Conservation (phyloP, 1,284 basidiomycete species). For the Polyporus tsugae region DNA sequence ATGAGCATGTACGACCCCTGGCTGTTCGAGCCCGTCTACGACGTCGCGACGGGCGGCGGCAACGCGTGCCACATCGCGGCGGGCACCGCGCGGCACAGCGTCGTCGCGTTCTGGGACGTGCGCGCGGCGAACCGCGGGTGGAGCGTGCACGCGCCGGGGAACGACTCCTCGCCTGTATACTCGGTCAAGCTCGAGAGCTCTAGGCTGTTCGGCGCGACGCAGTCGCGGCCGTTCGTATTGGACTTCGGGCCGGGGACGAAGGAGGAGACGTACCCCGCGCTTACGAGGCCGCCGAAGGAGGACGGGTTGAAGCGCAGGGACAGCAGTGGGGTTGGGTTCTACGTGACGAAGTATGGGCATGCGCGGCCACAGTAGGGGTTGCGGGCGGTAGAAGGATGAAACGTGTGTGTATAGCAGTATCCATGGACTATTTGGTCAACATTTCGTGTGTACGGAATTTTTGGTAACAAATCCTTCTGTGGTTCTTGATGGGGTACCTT, state of each 20-base stretch:
- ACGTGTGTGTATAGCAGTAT: background rate
- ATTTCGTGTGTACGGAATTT: background rate
- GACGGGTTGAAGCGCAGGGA: slow-evolving; percentile 53
- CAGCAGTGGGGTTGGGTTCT: slow-evolving; percentile 41
- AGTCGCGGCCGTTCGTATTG: slow-evolving; percentile 75
- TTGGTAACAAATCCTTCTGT: background rate
- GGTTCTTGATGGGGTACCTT: background rate
- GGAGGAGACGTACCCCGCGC: slow-evolving; percentile 61
- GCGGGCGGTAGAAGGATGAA: background rate
- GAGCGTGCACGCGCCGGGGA: slow-evolving; percentile 79
- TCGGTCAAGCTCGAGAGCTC: slow-evolving; percentile 74
- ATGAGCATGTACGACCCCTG: slow-evolving; percentile 70
- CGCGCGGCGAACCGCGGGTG: slow-evolving; percentile 66
- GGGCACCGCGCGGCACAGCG: slow-evolving; percentile 75
- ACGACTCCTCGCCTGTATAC: slow-evolving; percentile 79
- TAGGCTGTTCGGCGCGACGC: slow-evolving; percentile 76
- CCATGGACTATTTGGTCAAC: background rate
- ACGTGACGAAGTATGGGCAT: slow-evolving; percentile 60
- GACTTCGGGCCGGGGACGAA: slow-evolving; percentile 77
- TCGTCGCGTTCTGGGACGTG: slow-evolving; percentile 82
- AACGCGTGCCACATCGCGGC: slow-evolving; percentile 70
- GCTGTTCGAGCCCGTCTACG: slow-evolving; percentile 76
- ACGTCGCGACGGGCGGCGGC: slow-evolving; percentile 74
- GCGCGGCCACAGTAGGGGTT: slow-evolving; percentile 23
- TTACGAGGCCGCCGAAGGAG: slow-evolving; percentile 45